A percentile compares a stretch with the other conserved stretches of the same genome.
phyloP scores from a whole-genome alignment of 805 yeast species.

The Metschnikowia koreensis region DNA sequence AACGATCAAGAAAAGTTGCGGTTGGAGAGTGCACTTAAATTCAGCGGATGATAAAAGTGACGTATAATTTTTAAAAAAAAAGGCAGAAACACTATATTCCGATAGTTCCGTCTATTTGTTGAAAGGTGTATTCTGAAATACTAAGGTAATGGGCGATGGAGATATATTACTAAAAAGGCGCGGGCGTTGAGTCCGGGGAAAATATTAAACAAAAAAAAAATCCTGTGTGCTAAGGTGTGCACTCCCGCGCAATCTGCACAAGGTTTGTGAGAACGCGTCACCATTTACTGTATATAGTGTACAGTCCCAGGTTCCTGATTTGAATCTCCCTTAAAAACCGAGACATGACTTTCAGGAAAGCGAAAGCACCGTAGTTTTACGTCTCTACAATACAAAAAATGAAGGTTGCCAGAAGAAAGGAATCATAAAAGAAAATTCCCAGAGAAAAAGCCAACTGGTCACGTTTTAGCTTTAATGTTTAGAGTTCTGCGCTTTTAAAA shows the following conservation, averaged over 20 bases:
- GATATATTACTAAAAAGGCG: constrained; percentile 2
- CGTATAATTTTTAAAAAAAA: too few relatives aligned
- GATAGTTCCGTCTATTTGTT: not conserved
- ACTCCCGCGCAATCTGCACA: constrained; percentile 6
- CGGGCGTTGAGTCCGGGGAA: constrained; percentile 14
- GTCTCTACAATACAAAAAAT: too few relatives aligned
- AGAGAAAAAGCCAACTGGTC: too few relatives aligned
- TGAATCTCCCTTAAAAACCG: not conserved
- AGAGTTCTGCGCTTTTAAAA: too few relatives aligned
- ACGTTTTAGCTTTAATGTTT: too few relatives aligned
- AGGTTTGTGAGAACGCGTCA: not conserved
- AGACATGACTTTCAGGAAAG: not conserved
- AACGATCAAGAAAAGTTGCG: too few relatives aligned
- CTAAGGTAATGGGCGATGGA: not conserved
- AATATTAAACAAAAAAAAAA: not conserved
- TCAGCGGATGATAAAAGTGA: too few relatives aligned
- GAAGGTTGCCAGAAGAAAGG: not conserved
- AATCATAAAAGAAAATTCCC: too few relatives aligned
- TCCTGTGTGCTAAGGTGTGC: constrained; percentile 1
- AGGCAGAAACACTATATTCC: not conserved
- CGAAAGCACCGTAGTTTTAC: too few relatives aligned
- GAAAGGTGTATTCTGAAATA: not conserved
- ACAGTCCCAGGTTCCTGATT: not conserved
- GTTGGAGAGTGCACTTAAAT: too few relatives aligned
- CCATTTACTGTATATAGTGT: not conserved